Conservation (phyloP, 2,329 filamentous ascomycete genomes). For the Eutypa lata region DNA sequence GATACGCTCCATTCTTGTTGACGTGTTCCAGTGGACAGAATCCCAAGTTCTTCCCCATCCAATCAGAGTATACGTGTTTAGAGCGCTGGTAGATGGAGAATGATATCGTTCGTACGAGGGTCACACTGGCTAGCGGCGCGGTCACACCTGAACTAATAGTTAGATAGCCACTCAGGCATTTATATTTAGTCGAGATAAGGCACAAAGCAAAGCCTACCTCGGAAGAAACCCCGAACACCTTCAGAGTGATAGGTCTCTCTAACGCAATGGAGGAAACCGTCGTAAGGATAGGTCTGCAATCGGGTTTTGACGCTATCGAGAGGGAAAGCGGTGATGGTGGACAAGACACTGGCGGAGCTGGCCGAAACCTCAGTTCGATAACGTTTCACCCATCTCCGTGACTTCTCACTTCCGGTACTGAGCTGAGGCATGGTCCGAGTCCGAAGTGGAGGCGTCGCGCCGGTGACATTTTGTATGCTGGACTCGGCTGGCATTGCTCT, state of each 20-base stretch:
- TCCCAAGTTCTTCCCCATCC: slow-evolving; percentile 64
- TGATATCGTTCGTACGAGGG: slow-evolving; percentile 71
- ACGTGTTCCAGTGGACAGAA: slow-evolving; percentile 72
- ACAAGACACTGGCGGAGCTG: slow-evolving; percentile 72
- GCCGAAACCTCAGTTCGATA: slow-evolving; percentile 81
- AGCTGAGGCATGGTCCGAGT: slow-evolving; percentile 42
- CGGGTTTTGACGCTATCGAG: slow-evolving; percentile 87
- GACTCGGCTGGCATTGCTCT: slow-evolving; percentile 38
- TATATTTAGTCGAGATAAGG: slow-evolving; percentile 4
- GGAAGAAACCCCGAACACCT: slow-evolving; percentile 73
- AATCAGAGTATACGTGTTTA: slow-evolving; percentile 70
- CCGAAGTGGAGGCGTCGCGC: slow-evolving; percentile 31
- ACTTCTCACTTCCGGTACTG: slow-evolving; percentile 28
- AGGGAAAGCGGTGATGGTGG: slow-evolving; percentile 77
- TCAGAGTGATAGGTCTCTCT: slow-evolving; percentile 73
- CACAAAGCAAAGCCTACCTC: slow-evolving; percentile 51
- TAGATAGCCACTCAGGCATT: background rate
- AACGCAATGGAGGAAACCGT: slow-evolving; percentile 71
- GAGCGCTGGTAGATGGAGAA: slow-evolving; percentile 78
- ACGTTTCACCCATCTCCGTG: slow-evolving; percentile 60
- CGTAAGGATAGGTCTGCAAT: slow-evolving; percentile 82
- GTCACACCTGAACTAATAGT: slow-evolving; percentile 56
- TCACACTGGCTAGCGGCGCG: slow-evolving; percentile 77
- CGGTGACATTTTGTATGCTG: slow-evolving; percentile 40
- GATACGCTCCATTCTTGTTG: slow-evolving; percentile 66